Percentiles rank a stretch among this genome's conserved stretches.
Conservation (phyloP, 2,329 filamentous ascomycete genomes). For the Phialocephala sp. region DNA sequence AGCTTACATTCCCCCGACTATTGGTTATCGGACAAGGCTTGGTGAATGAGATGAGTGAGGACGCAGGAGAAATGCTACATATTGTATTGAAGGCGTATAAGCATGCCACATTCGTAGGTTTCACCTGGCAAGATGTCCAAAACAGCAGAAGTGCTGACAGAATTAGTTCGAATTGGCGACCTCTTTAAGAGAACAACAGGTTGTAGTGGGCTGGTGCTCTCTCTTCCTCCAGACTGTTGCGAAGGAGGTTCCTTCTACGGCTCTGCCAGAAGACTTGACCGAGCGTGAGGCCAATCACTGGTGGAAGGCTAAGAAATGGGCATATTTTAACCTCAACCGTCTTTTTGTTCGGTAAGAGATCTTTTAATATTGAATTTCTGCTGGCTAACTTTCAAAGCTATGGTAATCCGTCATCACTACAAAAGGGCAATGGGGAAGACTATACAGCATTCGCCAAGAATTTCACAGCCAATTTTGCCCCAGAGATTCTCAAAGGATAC, state of each 20-base stretch:
- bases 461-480: slow-evolving; percentile 90
- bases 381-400: slow-evolving; percentile 62
- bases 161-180: slow-evolving; percentile 81
- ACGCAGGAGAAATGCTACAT: slow-evolving; percentile 96
- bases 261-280: slow-evolving; percentile 78
- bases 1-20: slow-evolving; percentile 86
- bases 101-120: slow-evolving; percentile 90
- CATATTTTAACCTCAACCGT: slow-evolving; percentile 95
- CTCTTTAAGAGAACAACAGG: slow-evolving; percentile 77
- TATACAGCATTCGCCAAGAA: slow-evolving; percentile 84
- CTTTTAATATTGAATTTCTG: not conserved
- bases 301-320: slow-evolving; percentile 99
- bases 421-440: slow-evolving; percentile 75
- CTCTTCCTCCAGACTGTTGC: slow-evolving; percentile 90
- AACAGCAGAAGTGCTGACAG: slow-evolving; percentile 42
- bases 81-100: slow-evolving; percentile 97
- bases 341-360: slow-evolving; percentile 81
- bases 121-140: slow-evolving; percentile 28
- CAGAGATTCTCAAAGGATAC: slow-evolving; percentile 95
- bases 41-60: slow-evolving; percentile 87
- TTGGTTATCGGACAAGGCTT: slow-evolving; percentile 86
- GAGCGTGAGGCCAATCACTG: slow-evolving; percentile 95
- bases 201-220: slow-evolving; percentile 94
- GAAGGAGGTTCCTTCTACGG: slow-evolving; percentile 79
- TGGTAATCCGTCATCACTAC: slow-evolving; percentile 80